These are phyloP conservation scores for Plasmodium malariae DNA, from an alignment of 169 alveolate species.

Conservation along the genomic window DNA sequence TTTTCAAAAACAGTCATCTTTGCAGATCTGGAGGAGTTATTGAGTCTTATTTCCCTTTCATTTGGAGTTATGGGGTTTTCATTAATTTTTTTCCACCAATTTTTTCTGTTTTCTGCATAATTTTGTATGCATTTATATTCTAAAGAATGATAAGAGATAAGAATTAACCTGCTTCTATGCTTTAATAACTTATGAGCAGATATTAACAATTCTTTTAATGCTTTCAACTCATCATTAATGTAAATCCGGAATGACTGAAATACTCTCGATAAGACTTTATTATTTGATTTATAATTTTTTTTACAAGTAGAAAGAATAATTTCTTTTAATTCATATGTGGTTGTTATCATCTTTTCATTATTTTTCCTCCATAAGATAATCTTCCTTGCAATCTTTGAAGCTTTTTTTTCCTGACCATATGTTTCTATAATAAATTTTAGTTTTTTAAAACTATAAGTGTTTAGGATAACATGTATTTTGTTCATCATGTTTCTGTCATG, in stretches of 20 bases:
- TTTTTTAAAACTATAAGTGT: constrained; percentile 49
- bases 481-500: neutral
- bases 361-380: constrained; percentile 71
- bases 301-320: constrained; percentile 78
- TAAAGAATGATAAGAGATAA: constrained; percentile 85
- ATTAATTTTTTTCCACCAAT: constrained; percentile 40
- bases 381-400: constrained; percentile 69
- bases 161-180: constrained; percentile 76
- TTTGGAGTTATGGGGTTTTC: constrained; percentile 42
- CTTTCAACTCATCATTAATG: constrained; percentile 83
- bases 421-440: constrained; percentile 57
- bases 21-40: constrained; percentile 74
- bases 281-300: constrained; percentile 78
- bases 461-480: constrained; percentile 29
- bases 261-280: constrained; percentile 80
- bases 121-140: constrained; percentile 80
- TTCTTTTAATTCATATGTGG: constrained; percentile 79
- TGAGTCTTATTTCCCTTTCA: constrained; percentile 40
- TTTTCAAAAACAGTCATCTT: constrained; percentile 73
- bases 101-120: constrained; percentile 28
- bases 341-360: constrained; percentile 75
- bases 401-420: constrained; percentile 70
- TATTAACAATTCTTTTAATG: constrained; percentile 77
- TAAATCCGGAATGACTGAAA: constrained; percentile 86
- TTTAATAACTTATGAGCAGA: constrained; percentile 78